Percentiles rank a stretch among this genome's conserved stretches.
phyloP scores from a whole-genome alignment of 371 early-diverging fungal genomes.

The Mucor racemosus region DNA sequence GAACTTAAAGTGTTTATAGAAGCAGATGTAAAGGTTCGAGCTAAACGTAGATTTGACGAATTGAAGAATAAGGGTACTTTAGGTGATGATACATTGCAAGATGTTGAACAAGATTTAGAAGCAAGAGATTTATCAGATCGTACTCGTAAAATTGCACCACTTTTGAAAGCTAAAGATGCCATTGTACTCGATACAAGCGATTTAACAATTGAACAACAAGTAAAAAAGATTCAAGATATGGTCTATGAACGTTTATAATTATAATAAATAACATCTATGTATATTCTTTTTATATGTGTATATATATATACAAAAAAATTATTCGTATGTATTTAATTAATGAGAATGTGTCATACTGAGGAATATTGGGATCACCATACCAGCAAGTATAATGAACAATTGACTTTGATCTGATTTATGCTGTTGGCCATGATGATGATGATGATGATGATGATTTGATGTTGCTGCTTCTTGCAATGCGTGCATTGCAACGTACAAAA shows the following conservation, averaged over 20 bases:
- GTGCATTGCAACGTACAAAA: constrained; percentile 90
- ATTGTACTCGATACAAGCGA: constrained; percentile 82
- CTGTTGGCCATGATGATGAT: neutral
- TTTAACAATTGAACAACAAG: constrained; percentile 78
- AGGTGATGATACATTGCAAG: constrained; percentile 47
- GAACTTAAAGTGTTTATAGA: constrained; percentile 89
- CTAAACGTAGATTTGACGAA: constrained; percentile 78
- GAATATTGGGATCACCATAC: constrained; percentile 27
- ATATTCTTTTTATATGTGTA: neutral
- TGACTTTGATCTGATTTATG: constrained; percentile 8
- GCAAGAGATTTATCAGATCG: constrained; percentile 82
- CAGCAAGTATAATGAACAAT: constrained; percentile 17
- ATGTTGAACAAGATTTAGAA: constrained; percentile 65
- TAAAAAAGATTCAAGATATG: constrained; percentile 66
- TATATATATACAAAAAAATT: neutral
- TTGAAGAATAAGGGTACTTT: constrained; percentile 31
- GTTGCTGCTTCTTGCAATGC: constrained; percentile 39
- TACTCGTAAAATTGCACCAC: constrained; percentile 74
- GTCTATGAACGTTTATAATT: constrained; percentile 27
- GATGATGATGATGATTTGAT: neutral
- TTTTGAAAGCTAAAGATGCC: constrained; percentile 83
- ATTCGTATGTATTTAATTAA: constrained; percentile 11
- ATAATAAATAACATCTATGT: neutral
- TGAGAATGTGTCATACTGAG: constrained; percentile 32
- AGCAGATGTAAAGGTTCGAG: constrained; percentile 77